phyloP scores from a whole-genome alignment of 2,329 filamentous ascomycete species.

The Tolypocladium guangdongense region DNA sequence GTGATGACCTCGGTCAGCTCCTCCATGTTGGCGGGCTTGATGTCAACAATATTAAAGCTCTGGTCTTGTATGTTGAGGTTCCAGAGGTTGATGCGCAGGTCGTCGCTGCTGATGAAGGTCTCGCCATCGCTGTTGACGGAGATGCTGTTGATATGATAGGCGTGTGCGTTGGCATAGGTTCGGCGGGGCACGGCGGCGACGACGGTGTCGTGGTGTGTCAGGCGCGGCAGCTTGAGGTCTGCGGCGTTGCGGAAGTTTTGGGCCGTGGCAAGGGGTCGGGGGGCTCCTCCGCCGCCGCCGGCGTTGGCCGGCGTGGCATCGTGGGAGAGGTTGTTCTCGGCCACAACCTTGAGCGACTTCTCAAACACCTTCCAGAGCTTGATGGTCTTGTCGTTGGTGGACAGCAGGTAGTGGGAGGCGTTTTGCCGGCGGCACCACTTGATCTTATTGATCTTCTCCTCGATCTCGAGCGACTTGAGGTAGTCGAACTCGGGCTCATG shows the following conservation, averaged over 20 bases:
- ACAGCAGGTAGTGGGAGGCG: slow-evolving; percentile 93
- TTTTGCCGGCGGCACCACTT: slow-evolving; percentile 99
- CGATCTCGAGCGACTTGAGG: slow-evolving; percentile 96
- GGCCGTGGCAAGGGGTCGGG: slow-evolving; percentile 56
- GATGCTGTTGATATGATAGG: slow-evolving; percentile 99
- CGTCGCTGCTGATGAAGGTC: slow-evolving; percentile 98
- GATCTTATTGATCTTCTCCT: slow-evolving; percentile 99
- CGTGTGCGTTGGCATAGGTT: slow-evolving; percentile 96
- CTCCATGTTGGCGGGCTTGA: slow-evolving; percentile 99
- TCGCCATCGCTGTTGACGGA: slow-evolving; percentile 99
- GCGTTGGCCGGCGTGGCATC: slow-evolving; percentile 72
- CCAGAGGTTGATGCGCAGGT: slow-evolving; percentile 96
- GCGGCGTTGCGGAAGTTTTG: slow-evolving; percentile 68
- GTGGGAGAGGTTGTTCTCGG: slow-evolving; percentile 95
- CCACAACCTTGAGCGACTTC: slow-evolving; percentile 97
- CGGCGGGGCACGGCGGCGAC: slow-evolving; percentile 91
- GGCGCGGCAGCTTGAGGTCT: slow-evolving; percentile 84
- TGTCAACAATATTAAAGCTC: slow-evolving; percentile 99
- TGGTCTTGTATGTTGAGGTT: slow-evolving; percentile 99
- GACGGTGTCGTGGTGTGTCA: slow-evolving; percentile 97
- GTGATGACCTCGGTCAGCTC: slow-evolving; percentile 98
- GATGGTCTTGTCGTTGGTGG: slow-evolving; percentile 99
- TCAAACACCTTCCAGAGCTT: slow-evolving; percentile 99
- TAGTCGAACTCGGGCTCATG: slow-evolving; percentile 99
- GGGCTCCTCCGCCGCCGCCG: slow-evolving; percentile 66